Evolutionary conservation across 805 yeast genomes (phyloP).

Genomic region (Candida ascalaphidarum): DNA sequence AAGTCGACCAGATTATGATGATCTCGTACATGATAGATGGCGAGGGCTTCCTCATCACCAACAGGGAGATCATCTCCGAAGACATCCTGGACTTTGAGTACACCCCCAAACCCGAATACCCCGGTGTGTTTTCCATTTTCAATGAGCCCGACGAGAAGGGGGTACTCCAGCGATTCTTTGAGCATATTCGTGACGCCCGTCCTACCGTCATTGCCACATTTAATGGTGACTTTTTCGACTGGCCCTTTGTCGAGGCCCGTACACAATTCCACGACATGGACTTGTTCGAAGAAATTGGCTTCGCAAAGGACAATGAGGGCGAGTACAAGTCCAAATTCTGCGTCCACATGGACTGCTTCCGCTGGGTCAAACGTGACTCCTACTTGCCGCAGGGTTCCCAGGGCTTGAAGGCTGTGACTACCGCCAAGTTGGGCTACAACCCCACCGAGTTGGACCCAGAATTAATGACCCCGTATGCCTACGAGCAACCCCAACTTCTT

Average conservation of each 20-base stretch:
- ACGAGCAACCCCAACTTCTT: constrained; percentile 81
- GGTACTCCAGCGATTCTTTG: constrained; percentile 69
- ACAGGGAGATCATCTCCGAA: constrained; percentile 86
- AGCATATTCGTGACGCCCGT: constrained; percentile 75
- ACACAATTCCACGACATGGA: constrained; percentile 76
- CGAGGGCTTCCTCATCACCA: constrained; percentile 88
- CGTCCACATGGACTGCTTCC: constrained; percentile 92
- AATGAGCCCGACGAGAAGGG: constrained; percentile 83
- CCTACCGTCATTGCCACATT: constrained; percentile 98
- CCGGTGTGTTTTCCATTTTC: constrained; percentile 81
- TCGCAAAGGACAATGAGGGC: constrained; percentile 79
- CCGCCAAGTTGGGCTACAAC: constrained; percentile 89
- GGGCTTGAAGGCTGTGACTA: constrained; percentile 96
- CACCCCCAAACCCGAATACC: constrained; percentile 94
- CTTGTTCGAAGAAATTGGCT: constrained; percentile 91
- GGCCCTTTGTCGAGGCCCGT: constrained; percentile 96
- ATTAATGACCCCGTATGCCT: constrained; percentile 95
- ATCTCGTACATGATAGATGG: constrained; percentile 99
- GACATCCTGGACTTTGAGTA: constrained; percentile 97
- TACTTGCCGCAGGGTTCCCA: constrained; percentile 98
- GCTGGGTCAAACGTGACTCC: constrained; percentile 98
- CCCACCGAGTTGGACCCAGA: constrained; percentile 97
- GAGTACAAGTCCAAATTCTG: constrained; percentile 91
- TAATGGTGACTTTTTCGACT: constrained; percentile 97
- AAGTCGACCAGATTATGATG: constrained; percentile 94